A percentile compares a stretch with the other conserved stretches of the same genome.
phyloP scores from a whole-genome alignment of 73 alveolate genomes.

The Stentor roeselii region DNA sequence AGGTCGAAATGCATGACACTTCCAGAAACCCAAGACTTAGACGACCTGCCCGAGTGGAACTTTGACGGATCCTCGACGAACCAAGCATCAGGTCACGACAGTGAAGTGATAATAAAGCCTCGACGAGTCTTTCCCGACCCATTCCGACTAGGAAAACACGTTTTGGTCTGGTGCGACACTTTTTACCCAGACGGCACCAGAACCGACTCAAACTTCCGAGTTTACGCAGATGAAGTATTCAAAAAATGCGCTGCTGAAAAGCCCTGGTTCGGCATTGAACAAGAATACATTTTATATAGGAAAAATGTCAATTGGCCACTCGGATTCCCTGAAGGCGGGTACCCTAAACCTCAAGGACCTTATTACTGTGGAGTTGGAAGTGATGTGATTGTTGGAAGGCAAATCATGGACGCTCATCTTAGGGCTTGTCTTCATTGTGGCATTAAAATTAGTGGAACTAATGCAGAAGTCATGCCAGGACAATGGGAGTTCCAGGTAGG shows the following conservation, averaged over 20 bases:
- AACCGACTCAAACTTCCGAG: slow-evolving; percentile 74
- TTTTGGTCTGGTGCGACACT: slow-evolving; percentile 69
- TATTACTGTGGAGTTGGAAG: slow-evolving; percentile 91
- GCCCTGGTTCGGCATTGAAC: slow-evolving; percentile 96
- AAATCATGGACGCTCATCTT: slow-evolving; percentile 79
- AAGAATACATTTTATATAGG: slow-evolving; percentile 82
- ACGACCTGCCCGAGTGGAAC: slow-evolving; percentile 87
- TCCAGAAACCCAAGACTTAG: slow-evolving; percentile 20
- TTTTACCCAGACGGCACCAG: slow-evolving; percentile 62
- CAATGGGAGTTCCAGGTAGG: slow-evolving; percentile 93
- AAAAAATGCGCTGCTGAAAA: slow-evolving; percentile 50
- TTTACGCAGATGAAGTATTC: slow-evolving; percentile 42
- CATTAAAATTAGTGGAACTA: slow-evolving; percentile 79
- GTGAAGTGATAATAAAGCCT: slow-evolving; percentile 89
- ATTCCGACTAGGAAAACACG: slow-evolving; percentile 71
- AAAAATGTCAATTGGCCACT: slow-evolving; percentile 24
- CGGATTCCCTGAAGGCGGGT: slow-evolving; percentile 81
- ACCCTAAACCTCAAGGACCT: slow-evolving; percentile 82
- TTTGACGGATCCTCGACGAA: slow-evolving; percentile 91
- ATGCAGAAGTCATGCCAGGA: slow-evolving; percentile 93
- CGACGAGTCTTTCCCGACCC: slow-evolving; percentile 85
- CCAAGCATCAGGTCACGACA: slow-evolving; percentile 82
- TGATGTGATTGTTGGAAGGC: slow-evolving; percentile 77
- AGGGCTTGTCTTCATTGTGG: slow-evolving; percentile 82
- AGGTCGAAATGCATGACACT: slow-evolving; percentile 67